phyloP scores from a whole-genome alignment of 208 protist species.

The Leishmania lainsoni region DNA sequence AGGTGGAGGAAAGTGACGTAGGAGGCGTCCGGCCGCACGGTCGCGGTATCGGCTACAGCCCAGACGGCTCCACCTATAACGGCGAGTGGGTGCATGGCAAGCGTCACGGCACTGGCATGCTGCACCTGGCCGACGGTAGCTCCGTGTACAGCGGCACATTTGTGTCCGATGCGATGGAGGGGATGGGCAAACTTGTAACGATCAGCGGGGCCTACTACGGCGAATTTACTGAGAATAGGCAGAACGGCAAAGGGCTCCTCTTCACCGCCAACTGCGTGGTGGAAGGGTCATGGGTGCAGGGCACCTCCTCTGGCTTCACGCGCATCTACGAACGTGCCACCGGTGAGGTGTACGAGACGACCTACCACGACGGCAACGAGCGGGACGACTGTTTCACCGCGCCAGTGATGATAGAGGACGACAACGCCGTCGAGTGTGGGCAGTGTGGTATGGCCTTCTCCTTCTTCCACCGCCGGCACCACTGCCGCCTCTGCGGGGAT shows the following conservation, averaged over 20 bases:
- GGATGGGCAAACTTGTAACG: conserved; percentile 61
- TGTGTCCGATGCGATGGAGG: conserved; percentile 55
- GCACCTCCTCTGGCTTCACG: conserved; percentile 54
- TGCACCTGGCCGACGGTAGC: conserved; percentile 41
- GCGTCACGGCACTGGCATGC: conserved; percentile 77
- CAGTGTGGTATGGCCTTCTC: conserved; percentile 79
- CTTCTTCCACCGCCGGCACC: conserved; percentile 87
- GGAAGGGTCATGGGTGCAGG: conserved; percentile 58
- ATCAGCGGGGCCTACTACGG: conserved; percentile 72
- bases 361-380: conserved; percentile 78
- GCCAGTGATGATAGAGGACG: conserved; percentile 79
- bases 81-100: conserved; percentile 81
- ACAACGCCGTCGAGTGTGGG: conserved; percentile 54
- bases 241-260: conserved; percentile 73
- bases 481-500: conserved; percentile 93
- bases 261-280: conserved; percentile 38
- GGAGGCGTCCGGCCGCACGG: conserved; percentile 53
- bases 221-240: conserved; percentile 53
- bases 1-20: conserved; percentile 49
- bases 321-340: conserved; percentile 53
- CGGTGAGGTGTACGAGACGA: conserved; percentile 75
- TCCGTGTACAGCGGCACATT: conserved; percentile 81
- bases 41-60: conserved; percentile 48
- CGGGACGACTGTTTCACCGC: conserved; percentile 82
- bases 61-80: conserved; percentile 67